A percentile compares a stretch with the other conserved stretches of the same genome.
These are phyloP conservation scores for Picochlorum sp. DNA, from an alignment of 139 green algal genomes.

Conservation along the genomic window DNA sequence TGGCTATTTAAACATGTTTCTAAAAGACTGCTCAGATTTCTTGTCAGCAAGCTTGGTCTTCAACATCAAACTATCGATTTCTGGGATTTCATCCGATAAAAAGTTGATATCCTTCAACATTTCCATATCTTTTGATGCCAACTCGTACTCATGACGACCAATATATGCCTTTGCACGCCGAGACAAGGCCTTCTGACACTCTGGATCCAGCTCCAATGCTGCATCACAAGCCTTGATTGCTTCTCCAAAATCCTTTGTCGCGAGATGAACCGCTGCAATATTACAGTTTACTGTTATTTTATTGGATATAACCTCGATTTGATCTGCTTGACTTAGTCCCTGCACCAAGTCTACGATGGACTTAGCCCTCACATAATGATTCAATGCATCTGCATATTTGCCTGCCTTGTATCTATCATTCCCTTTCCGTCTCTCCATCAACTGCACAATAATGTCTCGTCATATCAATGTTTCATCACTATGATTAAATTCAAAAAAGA, in stretches of 20 bases:
- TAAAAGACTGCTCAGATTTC: constrained; percentile 8
- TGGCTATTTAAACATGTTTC: constrained; percentile 15
- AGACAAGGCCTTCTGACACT: constrained; percentile 35
- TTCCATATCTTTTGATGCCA: constrained; percentile 6
- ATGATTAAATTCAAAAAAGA: neutral
- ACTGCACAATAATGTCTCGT: constrained; percentile 13
- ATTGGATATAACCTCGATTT: constrained; percentile 41
- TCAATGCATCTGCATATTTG: constrained; percentile 25
- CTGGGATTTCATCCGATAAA: neutral
- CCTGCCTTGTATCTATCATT: constrained; percentile 29
- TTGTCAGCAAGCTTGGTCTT: neutral
- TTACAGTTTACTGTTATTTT: constrained; percentile 36
- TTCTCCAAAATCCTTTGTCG: constrained; percentile 18
- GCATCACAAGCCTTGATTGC: constrained; percentile 22
- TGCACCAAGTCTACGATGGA: constrained; percentile 42
- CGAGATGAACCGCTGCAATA: constrained; percentile 45
- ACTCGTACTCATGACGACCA: constrained; percentile 23
- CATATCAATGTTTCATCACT: neutral
- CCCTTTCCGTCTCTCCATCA: constrained; percentile 40
- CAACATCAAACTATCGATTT: neutral
- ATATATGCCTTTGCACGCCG: constrained; percentile 29
- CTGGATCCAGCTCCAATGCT: constrained; percentile 23
- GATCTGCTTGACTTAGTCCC: constrained; percentile 29
- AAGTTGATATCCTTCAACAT: neutral
- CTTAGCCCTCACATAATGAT: constrained; percentile 41